These are phyloP conservation scores for Sclerotinia nivalis DNA, from an alignment of 2,329 filamentous ascomycete genomes.

Conservation along the genomic window DNA sequence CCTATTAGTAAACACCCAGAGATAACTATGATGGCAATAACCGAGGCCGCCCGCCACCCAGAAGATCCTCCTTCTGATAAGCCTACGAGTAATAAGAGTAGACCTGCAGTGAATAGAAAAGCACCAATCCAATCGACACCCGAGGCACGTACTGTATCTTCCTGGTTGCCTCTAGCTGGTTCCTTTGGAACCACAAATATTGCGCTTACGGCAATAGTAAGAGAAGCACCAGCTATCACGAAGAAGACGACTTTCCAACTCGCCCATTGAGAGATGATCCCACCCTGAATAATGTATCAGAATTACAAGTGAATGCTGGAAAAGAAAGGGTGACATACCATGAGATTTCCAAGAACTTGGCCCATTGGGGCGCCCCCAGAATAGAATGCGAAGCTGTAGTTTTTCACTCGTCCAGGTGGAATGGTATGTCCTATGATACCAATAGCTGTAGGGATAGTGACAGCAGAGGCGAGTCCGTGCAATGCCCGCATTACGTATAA, in stretches of 20 bases:
- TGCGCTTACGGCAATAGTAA: constrained; percentile 56
- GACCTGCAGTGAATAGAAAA: constrained; percentile 59
- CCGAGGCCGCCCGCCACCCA: constrained; percentile 66
- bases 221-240: constrained; percentile 60
- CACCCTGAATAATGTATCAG: constrained; percentile 50
- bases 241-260: constrained; percentile 70
- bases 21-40: constrained; percentile 58
- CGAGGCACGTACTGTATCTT: constrained; percentile 38
- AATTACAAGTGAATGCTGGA: not conserved
- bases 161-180: constrained; percentile 36
- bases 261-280: constrained; percentile 61
- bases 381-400: constrained; percentile 68
- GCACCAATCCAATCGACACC: constrained; percentile 69
- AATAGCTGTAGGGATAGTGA: constrained; percentile 70
- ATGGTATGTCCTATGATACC: constrained; percentile 70
- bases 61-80: constrained; percentile 69
- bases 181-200: constrained; percentile 61
- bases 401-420: constrained; percentile 66
- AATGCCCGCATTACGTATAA: constrained; percentile 67
- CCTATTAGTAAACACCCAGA: constrained; percentile 49
- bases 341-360: constrained; percentile 60
- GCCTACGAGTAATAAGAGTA: constrained; percentile 64
- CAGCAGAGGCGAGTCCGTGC: constrained; percentile 61
- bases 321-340: constrained; percentile 24
- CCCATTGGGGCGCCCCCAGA: constrained; percentile 66